A percentile compares a stretch with the other conserved stretches of the same genome.
Evolutionary conservation across 2,329 filamentous ascomycete species (phyloP).

Genomic region (Claviceps africana): DNA sequence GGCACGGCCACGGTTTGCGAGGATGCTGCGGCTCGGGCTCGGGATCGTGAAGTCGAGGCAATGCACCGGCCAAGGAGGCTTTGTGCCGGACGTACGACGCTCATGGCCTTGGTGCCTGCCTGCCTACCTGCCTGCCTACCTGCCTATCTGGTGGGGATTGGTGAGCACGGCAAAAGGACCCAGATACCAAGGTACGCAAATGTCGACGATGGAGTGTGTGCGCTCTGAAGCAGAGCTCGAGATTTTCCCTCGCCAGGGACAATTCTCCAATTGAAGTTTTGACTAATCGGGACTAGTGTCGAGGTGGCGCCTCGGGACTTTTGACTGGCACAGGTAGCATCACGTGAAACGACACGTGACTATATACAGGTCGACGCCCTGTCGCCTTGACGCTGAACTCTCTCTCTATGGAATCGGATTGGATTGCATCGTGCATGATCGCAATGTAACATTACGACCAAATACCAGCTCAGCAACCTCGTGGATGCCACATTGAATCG

Average conservation of each 20-base stretch:
- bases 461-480: background rate
- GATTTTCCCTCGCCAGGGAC: conserved; percentile 17
- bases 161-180: background rate
- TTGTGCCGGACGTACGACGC: conserved; percentile 39
- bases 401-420: no score
- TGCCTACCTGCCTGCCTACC: background rate
- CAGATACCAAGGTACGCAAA: background rate
- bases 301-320: no score
- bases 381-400: no score
- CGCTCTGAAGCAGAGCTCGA: conserved; percentile 12
- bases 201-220: conserved; percentile 4
- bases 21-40: conserved; percentile 12
- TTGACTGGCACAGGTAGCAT: fast-evolving
- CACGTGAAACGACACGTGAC: background rate
- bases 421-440: no score
- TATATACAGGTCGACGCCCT: no score
- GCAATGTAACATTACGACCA: no score
- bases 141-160: background rate
- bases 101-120: conserved; percentile 33
- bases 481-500: background rate
- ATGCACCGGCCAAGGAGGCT: conserved; percentile 39
- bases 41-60: conserved; percentile 15
- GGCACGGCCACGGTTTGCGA: conserved; percentile 13
- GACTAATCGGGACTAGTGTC: conserved; percentile 5
- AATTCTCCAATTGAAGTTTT: conserved; percentile 4